Base-by-base conservation (phyloP, 768 basidiomycete species). In the Daedaleopsis sinensis region DNA sequence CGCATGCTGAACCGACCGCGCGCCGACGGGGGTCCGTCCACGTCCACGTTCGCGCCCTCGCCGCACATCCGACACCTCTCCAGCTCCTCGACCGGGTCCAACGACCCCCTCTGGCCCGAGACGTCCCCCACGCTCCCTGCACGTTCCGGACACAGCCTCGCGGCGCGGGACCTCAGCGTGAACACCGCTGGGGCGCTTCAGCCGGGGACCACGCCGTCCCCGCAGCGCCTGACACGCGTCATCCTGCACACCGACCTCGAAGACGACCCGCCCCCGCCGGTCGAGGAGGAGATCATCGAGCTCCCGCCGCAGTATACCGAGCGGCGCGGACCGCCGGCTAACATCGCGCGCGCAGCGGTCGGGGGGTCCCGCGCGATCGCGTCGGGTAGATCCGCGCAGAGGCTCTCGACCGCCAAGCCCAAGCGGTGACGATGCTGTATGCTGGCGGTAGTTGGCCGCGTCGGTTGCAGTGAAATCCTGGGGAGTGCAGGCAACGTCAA, bases 281-380 rank as follows among this genome's bases (percentile, higher is more conserved):
- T 42, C 4, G 54, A 44, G 9, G 42, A 46, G 24, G 54, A 55
- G 44, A 42, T 55, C 21, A 79, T 91, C 7, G 90, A 92, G 73
- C 79, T 91, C n/a, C 90, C 90, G 27, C 90, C 90, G n/a, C 85
- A 85, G 70, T 92, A 92, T 68, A 79, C 80, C 24, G 87, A 84
- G 63, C 76, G 82, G 37, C 80, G 80, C 19, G 43, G 24, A 15
- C 38, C 52, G 3, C 8, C 52, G 1, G 37, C 38, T 5, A 1
- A 72, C 27, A 32, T 32, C 7, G 27, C 27, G 27, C 27, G 7
- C 3, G 27, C 27, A 7, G 27, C 4, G 7, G 27, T 32, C 27
- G 27, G 4, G 27, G 27, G 3, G 27, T 3, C 4, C 27, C 3
- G 7, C 27, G 27, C 27, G 27, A 3, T 7, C 27, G 27, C 27